phyloP scores from a whole-genome alignment of 2,329 filamentous ascomycete genomes.

The Anthostomella pinea region DNA sequence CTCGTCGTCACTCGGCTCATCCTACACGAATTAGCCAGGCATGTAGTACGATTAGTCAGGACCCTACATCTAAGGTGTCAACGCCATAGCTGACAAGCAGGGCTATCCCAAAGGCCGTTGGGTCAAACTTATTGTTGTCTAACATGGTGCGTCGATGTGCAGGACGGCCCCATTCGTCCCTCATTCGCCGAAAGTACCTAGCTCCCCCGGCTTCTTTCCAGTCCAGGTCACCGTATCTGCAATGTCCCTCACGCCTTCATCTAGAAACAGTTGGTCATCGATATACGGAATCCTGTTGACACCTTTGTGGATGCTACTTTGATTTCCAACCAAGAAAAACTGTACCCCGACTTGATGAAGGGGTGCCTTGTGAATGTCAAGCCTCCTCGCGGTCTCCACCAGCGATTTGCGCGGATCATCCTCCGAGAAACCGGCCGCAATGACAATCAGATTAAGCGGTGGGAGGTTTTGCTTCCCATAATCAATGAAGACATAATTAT shows the following conservation, averaged over 20 bases:
- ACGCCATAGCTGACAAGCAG: too few relatives aligned
- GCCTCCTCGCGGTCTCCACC: constrained; percentile 54
- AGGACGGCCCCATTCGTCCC: too few relatives aligned
- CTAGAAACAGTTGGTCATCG: constrained; percentile 57
- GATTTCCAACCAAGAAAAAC: constrained; percentile 71
- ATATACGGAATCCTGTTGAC: constrained; percentile 46
- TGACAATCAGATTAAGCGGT: constrained; percentile 72
- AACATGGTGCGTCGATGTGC: too few relatives aligned
- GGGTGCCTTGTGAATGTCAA: constrained; percentile 58
- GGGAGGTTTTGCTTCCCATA: constrained; percentile 27
- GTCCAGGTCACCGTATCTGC: constrained; percentile 69
- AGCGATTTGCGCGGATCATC: constrained; percentile 64
- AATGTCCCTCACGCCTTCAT: constrained; percentile 61
- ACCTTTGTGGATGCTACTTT: constrained; percentile 49
- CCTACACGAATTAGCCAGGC: too few relatives aligned
- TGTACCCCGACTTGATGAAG: constrained; percentile 71
- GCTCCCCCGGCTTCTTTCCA: too few relatives aligned
- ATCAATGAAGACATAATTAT: constrained; percentile 5
- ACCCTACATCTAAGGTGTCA: too few relatives aligned
- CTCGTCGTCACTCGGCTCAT: too few relatives aligned
- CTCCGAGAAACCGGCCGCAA: constrained; percentile 66
- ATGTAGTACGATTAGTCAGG: too few relatives aligned
- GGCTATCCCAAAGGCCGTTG: too few relatives aligned
- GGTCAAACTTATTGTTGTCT: too few relatives aligned
- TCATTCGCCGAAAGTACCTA: too few relatives aligned